These are phyloP conservation scores for Apiotrichum akiyoshidainum DNA, from an alignment of 1,284 basidiomycete genomes.

Conservation along the genomic window DNA sequence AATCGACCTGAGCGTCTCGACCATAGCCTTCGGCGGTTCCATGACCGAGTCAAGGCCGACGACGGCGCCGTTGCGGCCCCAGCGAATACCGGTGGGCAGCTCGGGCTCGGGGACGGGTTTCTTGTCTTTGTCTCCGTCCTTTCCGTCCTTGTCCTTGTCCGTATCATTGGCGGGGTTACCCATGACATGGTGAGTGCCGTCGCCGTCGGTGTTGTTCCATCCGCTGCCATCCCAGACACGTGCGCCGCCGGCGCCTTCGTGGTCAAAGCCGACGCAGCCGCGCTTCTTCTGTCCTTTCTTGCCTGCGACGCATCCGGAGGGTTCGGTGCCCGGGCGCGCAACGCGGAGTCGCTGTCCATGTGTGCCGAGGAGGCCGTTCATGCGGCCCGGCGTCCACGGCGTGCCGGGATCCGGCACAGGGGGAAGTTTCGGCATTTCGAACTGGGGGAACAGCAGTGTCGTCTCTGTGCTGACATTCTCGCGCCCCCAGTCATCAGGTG, in stretches of 20 bases:
- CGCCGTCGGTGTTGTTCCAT: slow-evolving; percentile 25
- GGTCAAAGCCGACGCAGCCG: slow-evolving; percentile 66
- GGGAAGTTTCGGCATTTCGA: slow-evolving; percentile 57
- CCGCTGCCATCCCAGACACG: slow-evolving; percentile 43
- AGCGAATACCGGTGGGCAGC: slow-evolving; percentile 44
- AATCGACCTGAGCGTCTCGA: slow-evolving; percentile 62
- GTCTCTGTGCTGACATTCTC: slow-evolving; percentile 48
- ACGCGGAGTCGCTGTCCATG: slow-evolving; percentile 78
- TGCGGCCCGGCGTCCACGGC: slow-evolving; percentile 77
- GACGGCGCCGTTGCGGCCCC: slow-evolving; percentile 72
- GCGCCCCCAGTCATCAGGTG: slow-evolving; percentile 27
- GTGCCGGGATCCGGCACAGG: slow-evolving; percentile 67
- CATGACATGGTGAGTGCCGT: slow-evolving; percentile 1
- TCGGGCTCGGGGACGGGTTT: slow-evolving; percentile 26
- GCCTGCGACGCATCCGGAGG: slow-evolving; percentile 44
- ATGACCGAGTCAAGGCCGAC: slow-evolving; percentile 73
- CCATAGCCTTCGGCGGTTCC: slow-evolving; percentile 66
- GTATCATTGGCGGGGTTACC: background rate
- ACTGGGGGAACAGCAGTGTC: slow-evolving; percentile 67
- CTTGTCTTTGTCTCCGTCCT: slow-evolving; percentile 10
- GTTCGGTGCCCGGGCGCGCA: slow-evolving; percentile 47
- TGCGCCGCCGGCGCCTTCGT: slow-evolving; percentile 64
- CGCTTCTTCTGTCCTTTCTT: slow-evolving; percentile 23
- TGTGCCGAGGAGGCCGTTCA: slow-evolving; percentile 69
- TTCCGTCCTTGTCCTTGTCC: slow-evolving; percentile 17